Conservation (phyloP, 768 basidiomycete species). For the Phaffia tasmanica region DNA sequence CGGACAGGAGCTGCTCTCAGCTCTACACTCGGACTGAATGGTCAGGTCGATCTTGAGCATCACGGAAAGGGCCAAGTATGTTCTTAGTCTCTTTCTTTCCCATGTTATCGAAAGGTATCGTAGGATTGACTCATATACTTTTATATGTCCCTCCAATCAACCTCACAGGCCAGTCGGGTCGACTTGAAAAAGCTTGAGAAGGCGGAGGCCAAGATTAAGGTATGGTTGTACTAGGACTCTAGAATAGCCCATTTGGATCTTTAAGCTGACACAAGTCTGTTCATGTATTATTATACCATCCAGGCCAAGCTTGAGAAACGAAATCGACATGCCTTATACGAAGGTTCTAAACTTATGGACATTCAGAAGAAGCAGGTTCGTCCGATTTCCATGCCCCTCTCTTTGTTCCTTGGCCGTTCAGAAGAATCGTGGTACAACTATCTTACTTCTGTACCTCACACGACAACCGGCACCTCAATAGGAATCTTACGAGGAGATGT, state of each 20-base stretch:
- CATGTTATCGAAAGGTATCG: neutral
- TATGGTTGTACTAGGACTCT: conserved; percentile 31
- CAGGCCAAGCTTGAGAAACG: conserved; percentile 94
- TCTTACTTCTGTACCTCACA: neutral
- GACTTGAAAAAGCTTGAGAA: conserved; percentile 94
- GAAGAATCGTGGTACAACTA: neutral
- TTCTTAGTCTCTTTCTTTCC: conserved; percentile 30
- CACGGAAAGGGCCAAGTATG: conserved; percentile 84
- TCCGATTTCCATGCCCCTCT: neutral
- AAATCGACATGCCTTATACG: conserved; percentile 77
- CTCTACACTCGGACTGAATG: conserved; percentile 42
- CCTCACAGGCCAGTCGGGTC: conserved; percentile 65
- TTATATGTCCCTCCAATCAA: conserved; percentile 24
- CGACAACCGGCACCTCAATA: conserved; percentile 36
- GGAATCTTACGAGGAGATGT: conserved; percentile 98
- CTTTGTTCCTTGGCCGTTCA: neutral
- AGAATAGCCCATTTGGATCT: neutral
- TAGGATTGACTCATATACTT: conserved; percentile 6
- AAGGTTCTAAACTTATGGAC: conserved; percentile 89
- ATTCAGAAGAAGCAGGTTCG: conserved; percentile 76
- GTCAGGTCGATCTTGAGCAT: conserved; percentile 69
- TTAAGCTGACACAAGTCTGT: neutral
- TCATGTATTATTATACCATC: conserved; percentile 31
- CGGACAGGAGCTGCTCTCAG: conserved; percentile 58
- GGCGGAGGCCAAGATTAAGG: conserved; percentile 90